These are phyloP conservation scores for Cercospora zeae-maydis DNA, from an alignment of 2,329 filamentous ascomycete species.

Conservation along the genomic window DNA sequence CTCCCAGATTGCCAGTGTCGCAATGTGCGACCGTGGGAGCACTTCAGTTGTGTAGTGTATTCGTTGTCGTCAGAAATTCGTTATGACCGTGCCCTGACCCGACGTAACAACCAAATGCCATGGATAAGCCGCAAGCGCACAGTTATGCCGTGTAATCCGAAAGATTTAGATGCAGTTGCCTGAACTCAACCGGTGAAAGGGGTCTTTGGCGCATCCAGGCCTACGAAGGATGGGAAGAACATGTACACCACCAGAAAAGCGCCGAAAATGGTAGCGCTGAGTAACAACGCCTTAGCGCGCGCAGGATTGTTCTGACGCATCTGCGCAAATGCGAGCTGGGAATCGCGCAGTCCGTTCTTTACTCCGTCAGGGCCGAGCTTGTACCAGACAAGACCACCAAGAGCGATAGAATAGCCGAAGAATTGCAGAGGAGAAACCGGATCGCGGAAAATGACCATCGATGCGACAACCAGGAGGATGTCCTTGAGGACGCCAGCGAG, in stretches of 20 bases:
- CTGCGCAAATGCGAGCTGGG: constrained; percentile 75
- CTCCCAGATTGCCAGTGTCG: background rate
- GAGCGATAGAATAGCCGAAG: constrained; percentile 78
- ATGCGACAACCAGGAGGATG: constrained; percentile 74
- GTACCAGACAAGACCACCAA: constrained; percentile 78
- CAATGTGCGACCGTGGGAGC: background rate
- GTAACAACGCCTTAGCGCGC: constrained; percentile 58
- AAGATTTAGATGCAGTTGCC: background rate
- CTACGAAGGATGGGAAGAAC: constrained; percentile 7
- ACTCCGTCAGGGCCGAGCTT: constrained; percentile 81
- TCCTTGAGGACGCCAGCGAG: constrained; percentile 86
- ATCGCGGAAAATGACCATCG: constrained; percentile 78
- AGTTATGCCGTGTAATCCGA: background rate
- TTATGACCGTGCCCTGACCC: background rate
- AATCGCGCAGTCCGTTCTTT: constrained; percentile 72
- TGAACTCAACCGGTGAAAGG: constrained; percentile 18
- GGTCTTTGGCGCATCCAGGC: constrained; percentile 1
- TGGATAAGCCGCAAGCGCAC: background rate
- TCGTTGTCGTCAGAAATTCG: background rate
- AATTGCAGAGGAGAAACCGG: constrained; percentile 71
- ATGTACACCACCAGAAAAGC: background rate
- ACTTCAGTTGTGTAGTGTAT: background rate
- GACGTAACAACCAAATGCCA: background rate
- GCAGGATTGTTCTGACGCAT: constrained; percentile 74
- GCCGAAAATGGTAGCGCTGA: background rate